These are phyloP conservation scores for Metrosideros polymorpha DNA, from an alignment of 441 rosid species.

Conservation along the genomic window DNA sequence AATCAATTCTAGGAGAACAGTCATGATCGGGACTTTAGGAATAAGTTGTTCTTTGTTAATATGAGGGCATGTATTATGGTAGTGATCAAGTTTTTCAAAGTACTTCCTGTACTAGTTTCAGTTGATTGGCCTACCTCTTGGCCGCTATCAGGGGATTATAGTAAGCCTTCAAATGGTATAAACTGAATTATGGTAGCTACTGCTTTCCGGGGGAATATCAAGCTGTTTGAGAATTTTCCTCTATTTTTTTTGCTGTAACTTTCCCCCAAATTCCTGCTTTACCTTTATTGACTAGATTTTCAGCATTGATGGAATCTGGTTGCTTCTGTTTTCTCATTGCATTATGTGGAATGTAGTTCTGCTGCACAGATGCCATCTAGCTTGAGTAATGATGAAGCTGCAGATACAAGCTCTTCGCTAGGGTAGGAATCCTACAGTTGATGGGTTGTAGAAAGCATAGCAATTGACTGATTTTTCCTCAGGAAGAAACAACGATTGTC, in stretches of 20 bases:
- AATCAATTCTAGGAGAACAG: not conserved
- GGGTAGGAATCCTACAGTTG: constrained; percentile 14
- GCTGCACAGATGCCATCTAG: constrained; percentile 39
- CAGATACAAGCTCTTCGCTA: constrained; percentile 45
- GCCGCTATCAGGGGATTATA: not conserved
- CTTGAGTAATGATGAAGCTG: constrained; percentile 65
- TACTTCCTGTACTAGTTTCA: not conserved
- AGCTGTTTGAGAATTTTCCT: not conserved
- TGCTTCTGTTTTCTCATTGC: constrained; percentile 1
- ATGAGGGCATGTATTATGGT: not conserved
- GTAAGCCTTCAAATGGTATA: not conserved
- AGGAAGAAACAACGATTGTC: not conserved
- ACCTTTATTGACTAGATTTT: not conserved
- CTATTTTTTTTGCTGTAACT: not conserved
- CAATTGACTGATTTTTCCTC: not conserved
- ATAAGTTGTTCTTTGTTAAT: not conserved
- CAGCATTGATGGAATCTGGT: not conserved
- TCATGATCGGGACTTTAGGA: not conserved
- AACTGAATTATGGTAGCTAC: not conserved
- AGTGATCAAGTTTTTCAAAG: not conserved
- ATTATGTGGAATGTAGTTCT: constrained; percentile 22
- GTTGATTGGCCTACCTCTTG: not conserved
- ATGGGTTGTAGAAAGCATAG: not conserved
- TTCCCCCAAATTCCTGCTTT: not conserved
- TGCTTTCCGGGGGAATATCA: not conserved